Conservation (phyloP, 805 yeast species). For the Kazachstania africana region DNA sequence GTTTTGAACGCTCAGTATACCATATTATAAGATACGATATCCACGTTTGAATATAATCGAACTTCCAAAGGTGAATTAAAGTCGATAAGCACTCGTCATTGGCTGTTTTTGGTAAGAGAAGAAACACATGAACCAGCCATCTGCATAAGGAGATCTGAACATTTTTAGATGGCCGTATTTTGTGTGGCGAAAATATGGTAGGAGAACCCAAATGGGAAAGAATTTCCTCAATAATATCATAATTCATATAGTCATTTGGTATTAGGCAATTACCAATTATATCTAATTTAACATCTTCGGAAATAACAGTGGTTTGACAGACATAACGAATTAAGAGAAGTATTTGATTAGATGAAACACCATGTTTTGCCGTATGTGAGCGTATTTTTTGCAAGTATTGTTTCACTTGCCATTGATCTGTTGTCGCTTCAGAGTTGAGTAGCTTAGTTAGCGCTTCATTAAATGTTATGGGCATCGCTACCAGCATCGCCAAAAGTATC, state of each 20-base stretch:
- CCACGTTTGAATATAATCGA: constrained; percentile 26
- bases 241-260: constrained; percentile 22
- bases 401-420: constrained; percentile 6
- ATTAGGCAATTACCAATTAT: constrained; percentile 19
- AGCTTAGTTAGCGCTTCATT: constrained; percentile 3
- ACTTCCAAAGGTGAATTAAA: constrained; percentile 27
- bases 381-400: constrained; percentile 5
- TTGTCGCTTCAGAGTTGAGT: not conserved
- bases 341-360: constrained; percentile 12
- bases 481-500: no score
- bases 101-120: constrained; percentile 12
- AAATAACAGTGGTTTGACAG: constrained; percentile 9
- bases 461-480: constrained; percentile 2
- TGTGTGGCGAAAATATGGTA: constrained; percentile 13
- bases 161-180: constrained; percentile 7
- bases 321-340: constrained; percentile 9
- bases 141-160: constrained; percentile 21
- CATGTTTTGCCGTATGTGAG: constrained; percentile 7
- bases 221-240: constrained; percentile 16
- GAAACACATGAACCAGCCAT: constrained; percentile 27
- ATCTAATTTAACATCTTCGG: constrained; percentile 11
- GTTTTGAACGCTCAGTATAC: constrained; percentile 16
- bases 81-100: constrained; percentile 16
- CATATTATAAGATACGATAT: constrained; percentile 27
- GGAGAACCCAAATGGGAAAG: constrained; percentile 24